Conservation (phyloP, 169 alveolate species). For the Sarcocystis neurona region DNA sequence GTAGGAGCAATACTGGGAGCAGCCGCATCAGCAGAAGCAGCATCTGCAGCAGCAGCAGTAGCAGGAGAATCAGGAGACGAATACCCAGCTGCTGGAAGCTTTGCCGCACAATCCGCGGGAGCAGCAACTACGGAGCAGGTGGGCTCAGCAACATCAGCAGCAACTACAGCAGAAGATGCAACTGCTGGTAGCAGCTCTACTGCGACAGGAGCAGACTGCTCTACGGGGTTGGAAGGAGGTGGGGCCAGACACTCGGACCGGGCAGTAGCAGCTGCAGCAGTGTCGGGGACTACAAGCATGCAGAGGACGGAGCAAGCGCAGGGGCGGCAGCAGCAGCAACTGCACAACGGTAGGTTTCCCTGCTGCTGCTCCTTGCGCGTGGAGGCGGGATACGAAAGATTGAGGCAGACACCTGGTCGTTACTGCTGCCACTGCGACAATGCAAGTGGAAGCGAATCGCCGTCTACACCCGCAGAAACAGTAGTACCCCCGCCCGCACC, state of each 20-base stretch:
- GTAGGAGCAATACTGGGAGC: no score
- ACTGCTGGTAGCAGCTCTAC: background rate
- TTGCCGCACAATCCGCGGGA: background rate
- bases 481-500: no score
- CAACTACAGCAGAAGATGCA: background rate
- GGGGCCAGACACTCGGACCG: background rate
- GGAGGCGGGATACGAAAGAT: no score
- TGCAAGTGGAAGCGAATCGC: no score
- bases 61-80: constrained; percentile 29
- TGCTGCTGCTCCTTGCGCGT: no score
- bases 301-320: background rate
- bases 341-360: no score
- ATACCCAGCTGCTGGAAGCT: background rate
- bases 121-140: background rate
- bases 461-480: no score
- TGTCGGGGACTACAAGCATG: background rate
- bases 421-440: no score
- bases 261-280: background rate
- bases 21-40: background rate
- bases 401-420: no score
- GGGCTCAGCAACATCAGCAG: background rate
- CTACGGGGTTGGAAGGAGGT: background rate
- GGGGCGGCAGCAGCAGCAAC: background rate
- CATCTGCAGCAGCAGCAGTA: background rate
- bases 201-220: background rate